Percentiles rank a stretch among this genome's conserved stretches.
These are phyloP conservation scores for Fusarium longipes DNA, from an alignment of 2,329 filamentous ascomycete genomes.

Conservation along the genomic window DNA sequence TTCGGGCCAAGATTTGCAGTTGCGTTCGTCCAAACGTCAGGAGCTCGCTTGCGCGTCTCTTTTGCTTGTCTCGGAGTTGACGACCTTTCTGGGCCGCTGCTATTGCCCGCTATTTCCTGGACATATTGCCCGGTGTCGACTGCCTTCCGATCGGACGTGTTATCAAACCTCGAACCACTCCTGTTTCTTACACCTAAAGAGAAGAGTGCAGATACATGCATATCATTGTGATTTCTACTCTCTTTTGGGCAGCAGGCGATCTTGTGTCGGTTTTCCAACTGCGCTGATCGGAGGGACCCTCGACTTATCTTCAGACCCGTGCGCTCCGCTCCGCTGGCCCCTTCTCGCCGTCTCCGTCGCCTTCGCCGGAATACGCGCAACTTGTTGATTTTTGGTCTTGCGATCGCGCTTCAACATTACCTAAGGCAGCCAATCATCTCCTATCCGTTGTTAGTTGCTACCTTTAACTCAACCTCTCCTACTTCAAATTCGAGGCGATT, in stretches of 20 bases:
- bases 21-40: constrained; percentile 21
- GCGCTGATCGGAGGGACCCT: constrained; percentile 28
- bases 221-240: neutral
- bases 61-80: constrained; percentile 6
- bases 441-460: constrained; percentile 16
- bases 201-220: constrained; percentile 15
- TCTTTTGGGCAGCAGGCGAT: neutral
- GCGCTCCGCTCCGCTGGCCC: constrained; percentile 29
- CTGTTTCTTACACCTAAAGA: constrained; percentile 27
- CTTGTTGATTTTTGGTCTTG: constrained; percentile 4
- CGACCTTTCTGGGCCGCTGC: neutral
- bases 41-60: constrained; percentile 29
- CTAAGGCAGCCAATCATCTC: constrained; percentile 28
- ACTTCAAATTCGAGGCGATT: constrained; percentile 10
- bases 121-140: constrained; percentile 3
- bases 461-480: constrained; percentile 24
- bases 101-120: constrained; percentile 32
- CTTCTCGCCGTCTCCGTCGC: constrained; percentile 38
- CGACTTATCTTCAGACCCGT: constrained; percentile 25
- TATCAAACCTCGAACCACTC: constrained; percentile 21
- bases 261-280: constrained; percentile 21
- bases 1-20: constrained; percentile 16
- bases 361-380: constrained; percentile 35
- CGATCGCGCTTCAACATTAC: constrained; percentile 31
- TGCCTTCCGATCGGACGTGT: neutral